Evolutionary conservation across 2,329 filamentous ascomycete genomes (phyloP).

Genomic region (Talaromyces islandicus): DNA sequence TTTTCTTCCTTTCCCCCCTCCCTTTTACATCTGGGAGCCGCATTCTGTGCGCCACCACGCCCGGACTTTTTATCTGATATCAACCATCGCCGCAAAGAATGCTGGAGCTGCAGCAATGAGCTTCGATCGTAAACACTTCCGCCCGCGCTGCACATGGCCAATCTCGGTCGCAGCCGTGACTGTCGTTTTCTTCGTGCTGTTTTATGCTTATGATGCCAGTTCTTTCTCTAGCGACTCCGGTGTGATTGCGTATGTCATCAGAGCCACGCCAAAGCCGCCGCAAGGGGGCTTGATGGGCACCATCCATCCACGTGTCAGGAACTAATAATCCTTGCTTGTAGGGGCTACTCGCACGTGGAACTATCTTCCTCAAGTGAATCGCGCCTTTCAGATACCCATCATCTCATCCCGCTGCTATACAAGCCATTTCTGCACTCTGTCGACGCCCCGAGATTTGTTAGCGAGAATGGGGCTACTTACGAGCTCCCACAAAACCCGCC

Average conservation of each 20-base stretch:
- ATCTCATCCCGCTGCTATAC: slow-evolving; percentile 8
- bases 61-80: not conserved
- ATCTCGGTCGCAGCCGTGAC: slow-evolving; percentile 2
- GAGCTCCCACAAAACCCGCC: slow-evolving; percentile 6
- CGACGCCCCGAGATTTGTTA: slow-evolving; percentile 6
- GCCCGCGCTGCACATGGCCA: slow-evolving; percentile 9
- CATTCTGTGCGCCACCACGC: not conserved
- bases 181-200: slow-evolving; percentile 1
- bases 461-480: slow-evolving; percentile 6
- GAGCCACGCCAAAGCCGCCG: not conserved
- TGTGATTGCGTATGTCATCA: slow-evolving; percentile 4
- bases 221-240: slow-evolving; percentile 3
- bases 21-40: not conserved
- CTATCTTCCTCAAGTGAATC: slow-evolving; percentile 2
- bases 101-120: not conserved
- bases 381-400: slow-evolving; percentile 1
- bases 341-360: slow-evolving; percentile 4
- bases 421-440: slow-evolving; percentile 10
- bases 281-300: not conserved
- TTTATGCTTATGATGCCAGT: slow-evolving; percentile 7
- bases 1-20: too few species aligned
- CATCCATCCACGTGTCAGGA: not conserved
- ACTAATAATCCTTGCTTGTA: not conserved
- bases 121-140: slow-evolving; percentile 9
- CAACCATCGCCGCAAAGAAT: not conserved